phyloP scores from a whole-genome alignment of 495 filamentous ascomycete species.

The Evernia prunastri region DNA sequence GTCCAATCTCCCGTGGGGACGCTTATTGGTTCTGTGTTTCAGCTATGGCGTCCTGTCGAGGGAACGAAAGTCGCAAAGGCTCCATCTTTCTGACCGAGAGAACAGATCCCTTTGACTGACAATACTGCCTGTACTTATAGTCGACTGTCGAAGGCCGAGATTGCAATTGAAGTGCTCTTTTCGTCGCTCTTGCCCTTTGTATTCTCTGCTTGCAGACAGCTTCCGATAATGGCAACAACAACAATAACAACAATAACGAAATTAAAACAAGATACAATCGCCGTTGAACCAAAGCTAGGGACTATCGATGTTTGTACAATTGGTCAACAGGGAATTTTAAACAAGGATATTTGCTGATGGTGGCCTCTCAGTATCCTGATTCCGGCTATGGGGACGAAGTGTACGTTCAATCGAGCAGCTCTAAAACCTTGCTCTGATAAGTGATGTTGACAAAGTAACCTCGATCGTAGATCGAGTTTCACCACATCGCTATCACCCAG shows the following conservation, averaged over 20 bases:
- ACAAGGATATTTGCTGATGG: not conserved
- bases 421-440: no score
- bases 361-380: constrained; percentile 20
- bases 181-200: constrained; percentile 4
- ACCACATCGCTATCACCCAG: constrained; percentile 42
- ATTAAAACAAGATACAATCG: constrained; percentile 10
- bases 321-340: not conserved
- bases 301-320: constrained; percentile 10
- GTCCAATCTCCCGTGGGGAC: not conserved
- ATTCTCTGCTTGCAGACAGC: not conserved
- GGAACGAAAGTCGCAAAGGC: no score
- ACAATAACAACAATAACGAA: no score
- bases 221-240: constrained; percentile 11
- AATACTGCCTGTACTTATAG: not conserved
- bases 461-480: constrained; percentile 22
- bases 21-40: not conserved
- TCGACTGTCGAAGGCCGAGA: not conserved
- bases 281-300: constrained; percentile 18
- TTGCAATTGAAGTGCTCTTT: not conserved
- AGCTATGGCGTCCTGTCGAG: not conserved
- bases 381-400: constrained; percentile 24
- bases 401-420: constrained; percentile 8
- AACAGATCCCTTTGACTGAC: not conserved
- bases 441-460: not conserved
- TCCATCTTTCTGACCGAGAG: no score